Percentiles rank a stretch among this genome's conserved stretches.
Evolutionary conservation across 1,284 basidiomycete species (phyloP).

Genomic region (Cutaneotrichosporon spelunceum): DNA sequence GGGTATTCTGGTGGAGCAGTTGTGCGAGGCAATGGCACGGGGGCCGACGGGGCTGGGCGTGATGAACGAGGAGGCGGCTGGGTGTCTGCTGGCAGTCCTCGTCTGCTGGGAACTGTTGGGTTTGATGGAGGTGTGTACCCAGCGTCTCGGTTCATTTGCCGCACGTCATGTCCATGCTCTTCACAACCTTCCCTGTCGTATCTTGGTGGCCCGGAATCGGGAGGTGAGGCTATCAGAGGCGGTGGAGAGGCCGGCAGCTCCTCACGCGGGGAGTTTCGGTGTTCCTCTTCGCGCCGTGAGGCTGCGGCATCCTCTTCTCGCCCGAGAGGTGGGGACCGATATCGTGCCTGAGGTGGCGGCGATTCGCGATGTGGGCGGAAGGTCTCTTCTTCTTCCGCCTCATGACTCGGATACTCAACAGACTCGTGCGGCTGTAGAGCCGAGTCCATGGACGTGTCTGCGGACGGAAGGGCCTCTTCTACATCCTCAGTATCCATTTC

Average conservation of each 20-base stretch:
- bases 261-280: not conserved
- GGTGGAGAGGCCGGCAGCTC: not conserved
- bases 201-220: not conserved
- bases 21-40: not conserved
- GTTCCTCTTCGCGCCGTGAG: not conserved
- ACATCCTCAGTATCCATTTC: not conserved
- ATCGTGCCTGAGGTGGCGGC: not conserved
- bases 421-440: not conserved
- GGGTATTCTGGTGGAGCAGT: not conserved
- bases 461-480: not conserved
- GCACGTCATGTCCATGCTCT: not conserved
- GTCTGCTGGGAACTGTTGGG: not conserved
- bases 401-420: conserved; percentile 14
- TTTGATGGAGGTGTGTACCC: not conserved
- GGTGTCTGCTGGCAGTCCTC: not conserved
- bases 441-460: not conserved
- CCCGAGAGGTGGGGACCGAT: not conserved
- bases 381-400: conserved; percentile 14
- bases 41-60: not conserved
- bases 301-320: not conserved
- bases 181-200: not conserved
- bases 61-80: not conserved
- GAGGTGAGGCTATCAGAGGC: not conserved
- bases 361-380: not conserved
- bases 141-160: not conserved